phyloP scores from a whole-genome alignment of 225 moss, liverwort and hornwort genomes.

The Marchantia polymorpha region DNA sequence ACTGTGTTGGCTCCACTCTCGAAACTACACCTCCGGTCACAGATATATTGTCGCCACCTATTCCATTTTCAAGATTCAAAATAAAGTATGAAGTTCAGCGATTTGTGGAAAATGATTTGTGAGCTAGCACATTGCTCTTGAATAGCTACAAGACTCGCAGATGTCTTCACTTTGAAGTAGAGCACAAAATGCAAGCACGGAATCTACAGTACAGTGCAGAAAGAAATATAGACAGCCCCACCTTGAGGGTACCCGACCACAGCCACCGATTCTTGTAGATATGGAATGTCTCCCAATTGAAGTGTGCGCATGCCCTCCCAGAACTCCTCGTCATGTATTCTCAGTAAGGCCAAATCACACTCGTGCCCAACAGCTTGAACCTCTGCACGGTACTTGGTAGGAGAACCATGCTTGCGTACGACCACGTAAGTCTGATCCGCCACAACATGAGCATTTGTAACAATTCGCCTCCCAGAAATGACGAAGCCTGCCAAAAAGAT shows the following conservation, averaged over 20 bases:
- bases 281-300: slow-evolving; percentile 83
- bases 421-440: slow-evolving; percentile 94
- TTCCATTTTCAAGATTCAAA: not conserved
- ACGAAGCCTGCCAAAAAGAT: slow-evolving; percentile 69
- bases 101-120: not conserved
- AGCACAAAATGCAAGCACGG: not conserved
- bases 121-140: not conserved
- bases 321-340: slow-evolving; percentile 72
- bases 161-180: not conserved
- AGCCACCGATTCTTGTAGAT: slow-evolving; percentile 89
- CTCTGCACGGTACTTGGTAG: slow-evolving; percentile 81
- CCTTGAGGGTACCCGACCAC: slow-evolving; percentile 99
- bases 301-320: slow-evolving; percentile 93
- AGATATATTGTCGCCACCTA: slow-evolving; percentile 95
- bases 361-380: slow-evolving; percentile 95
- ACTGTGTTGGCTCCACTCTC: slow-evolving; percentile 93
- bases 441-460: slow-evolving; percentile 94
- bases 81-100: not conserved
- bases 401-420: slow-evolving; percentile 94
- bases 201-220: not conserved
- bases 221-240: slow-evolving; percentile 21
- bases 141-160: not conserved
- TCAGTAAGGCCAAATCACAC: slow-evolving; percentile 83
- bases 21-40: slow-evolving; percentile 97
- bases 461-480: slow-evolving; percentile 71